Percentiles rank a stretch among this genome's conserved stretches.
These are phyloP conservation scores for Dipodascopsis uninucleata DNA, from an alignment of 805 yeast species.

Conservation along the genomic window DNA sequence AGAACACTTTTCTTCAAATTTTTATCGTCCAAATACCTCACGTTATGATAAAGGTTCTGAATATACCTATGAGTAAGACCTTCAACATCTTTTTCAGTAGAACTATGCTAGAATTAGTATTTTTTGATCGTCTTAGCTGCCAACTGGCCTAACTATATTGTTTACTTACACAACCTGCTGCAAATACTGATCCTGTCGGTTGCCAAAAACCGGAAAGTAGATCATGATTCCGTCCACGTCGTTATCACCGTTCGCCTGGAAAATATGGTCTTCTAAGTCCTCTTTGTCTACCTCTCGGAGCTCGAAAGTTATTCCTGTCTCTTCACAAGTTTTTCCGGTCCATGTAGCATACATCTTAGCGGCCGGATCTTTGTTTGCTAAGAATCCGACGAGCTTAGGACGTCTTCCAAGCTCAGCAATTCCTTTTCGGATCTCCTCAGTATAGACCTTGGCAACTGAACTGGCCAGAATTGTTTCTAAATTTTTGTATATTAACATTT, in stretches of 20 bases:
- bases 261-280: constrained; percentile 75
- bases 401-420: constrained; percentile 51
- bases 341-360: constrained; percentile 93
- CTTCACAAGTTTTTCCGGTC: constrained; percentile 87
- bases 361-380: constrained; percentile 93
- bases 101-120: constrained; percentile 22
- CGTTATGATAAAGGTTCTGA: constrained; percentile 92
- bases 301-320: constrained; percentile 82
- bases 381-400: constrained; percentile 83
- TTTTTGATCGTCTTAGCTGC: background rate
- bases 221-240: constrained; percentile 89
- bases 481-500: no score
- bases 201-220: constrained; percentile 95
- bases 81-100: constrained; percentile 92
- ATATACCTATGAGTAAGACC: constrained; percentile 88
- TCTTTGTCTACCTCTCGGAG: constrained; percentile 72
- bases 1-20: constrained; percentile 73
- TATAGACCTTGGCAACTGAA: constrained; percentile 75
- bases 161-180: constrained; percentile 70
- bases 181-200: constrained; percentile 88
- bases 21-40: constrained; percentile 70
- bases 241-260: constrained; percentile 75
- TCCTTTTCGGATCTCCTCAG: constrained; percentile 62
- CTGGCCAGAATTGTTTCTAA: constrained; percentile 57
- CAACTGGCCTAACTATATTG: background rate